Percentiles rank a stretch among this genome's conserved stretches.
These are phyloP conservation scores for Yarrowia yakushimensis DNA, from an alignment of 805 yeast species.

Conservation along the genomic window DNA sequence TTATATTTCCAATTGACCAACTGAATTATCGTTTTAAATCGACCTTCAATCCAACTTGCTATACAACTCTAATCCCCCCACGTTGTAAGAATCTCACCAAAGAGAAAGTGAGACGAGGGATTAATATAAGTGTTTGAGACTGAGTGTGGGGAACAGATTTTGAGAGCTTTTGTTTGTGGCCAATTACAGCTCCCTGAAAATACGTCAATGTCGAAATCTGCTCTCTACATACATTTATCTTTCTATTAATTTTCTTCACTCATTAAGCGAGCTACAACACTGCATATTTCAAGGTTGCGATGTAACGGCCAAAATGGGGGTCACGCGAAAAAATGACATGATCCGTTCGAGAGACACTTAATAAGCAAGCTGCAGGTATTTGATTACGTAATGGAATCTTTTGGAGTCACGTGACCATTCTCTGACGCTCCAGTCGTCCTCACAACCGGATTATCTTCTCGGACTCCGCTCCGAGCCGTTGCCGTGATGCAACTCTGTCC, in stretches of 20 bases:
- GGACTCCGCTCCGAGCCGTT: constrained; percentile 13
- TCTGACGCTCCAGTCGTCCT: background rate
- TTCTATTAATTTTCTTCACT: no score
- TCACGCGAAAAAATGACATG: background rate
- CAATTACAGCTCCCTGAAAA: no score
- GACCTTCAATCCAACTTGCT: background rate
- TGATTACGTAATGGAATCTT: background rate
- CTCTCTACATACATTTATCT: no score
- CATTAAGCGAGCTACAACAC: background rate
- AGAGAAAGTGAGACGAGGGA: no score
- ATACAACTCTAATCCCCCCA: background rate
- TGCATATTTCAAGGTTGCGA: background rate
- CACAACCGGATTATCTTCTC: constrained; percentile 2
- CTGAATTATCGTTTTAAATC: background rate
- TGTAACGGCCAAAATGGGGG: background rate
- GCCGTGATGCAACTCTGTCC: background rate
- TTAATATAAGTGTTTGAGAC: no score
- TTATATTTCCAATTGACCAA: background rate
- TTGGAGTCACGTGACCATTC: no score
- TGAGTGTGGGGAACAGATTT: no score
- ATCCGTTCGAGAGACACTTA: no score
- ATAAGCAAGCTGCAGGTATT: no score
- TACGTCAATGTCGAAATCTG: no score
- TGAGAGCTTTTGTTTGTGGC: no score
- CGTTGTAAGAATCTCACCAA: no score